phyloP scores from a whole-genome alignment of 257 asterid species.

The Thymus mandschuricus region DNA sequence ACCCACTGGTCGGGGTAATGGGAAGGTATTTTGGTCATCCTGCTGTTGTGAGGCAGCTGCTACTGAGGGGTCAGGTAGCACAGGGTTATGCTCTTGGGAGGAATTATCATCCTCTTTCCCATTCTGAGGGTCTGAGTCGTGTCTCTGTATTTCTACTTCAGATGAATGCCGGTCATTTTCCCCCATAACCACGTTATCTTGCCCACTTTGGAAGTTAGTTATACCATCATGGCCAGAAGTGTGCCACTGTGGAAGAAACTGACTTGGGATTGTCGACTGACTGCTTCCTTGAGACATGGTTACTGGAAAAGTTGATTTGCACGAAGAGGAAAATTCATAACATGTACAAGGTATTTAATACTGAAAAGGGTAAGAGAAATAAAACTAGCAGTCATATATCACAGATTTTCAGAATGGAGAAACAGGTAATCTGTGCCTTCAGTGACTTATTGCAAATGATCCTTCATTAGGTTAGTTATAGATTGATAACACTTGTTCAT shows the following conservation, averaged over 20 bases:
- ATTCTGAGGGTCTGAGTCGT: constrained; percentile 49
- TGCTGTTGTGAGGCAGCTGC: constrained; percentile 34
- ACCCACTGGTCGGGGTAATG: constrained; percentile 47
- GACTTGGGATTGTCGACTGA: constrained; percentile 21
- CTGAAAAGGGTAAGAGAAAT: not conserved
- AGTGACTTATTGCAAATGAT: constrained; percentile 4
- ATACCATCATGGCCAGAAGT: constrained; percentile 53
- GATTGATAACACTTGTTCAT: not conserved
- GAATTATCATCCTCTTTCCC: constrained; percentile 47
- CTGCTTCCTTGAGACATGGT: constrained; percentile 56
- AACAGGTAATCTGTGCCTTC: not conserved
- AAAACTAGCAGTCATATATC: not conserved
- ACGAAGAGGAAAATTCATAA: constrained; percentile 22
- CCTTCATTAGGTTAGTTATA: not conserved
- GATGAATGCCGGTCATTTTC: constrained; percentile 53
- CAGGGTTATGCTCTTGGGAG: constrained; percentile 39
- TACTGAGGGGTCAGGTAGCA: constrained; percentile 39
- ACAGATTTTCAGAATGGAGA: not conserved
- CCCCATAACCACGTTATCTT: constrained; percentile 42
- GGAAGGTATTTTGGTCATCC: constrained; percentile 41
- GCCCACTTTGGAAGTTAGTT: constrained; percentile 48
- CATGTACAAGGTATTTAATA: not conserved
- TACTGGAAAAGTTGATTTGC: constrained; percentile 33
- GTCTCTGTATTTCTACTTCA: constrained; percentile 46
- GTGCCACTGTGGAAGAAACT: constrained; percentile 12